Conservation (phyloP, 352 stramenopile species). For the Phytophthora pistaciae region DNA sequence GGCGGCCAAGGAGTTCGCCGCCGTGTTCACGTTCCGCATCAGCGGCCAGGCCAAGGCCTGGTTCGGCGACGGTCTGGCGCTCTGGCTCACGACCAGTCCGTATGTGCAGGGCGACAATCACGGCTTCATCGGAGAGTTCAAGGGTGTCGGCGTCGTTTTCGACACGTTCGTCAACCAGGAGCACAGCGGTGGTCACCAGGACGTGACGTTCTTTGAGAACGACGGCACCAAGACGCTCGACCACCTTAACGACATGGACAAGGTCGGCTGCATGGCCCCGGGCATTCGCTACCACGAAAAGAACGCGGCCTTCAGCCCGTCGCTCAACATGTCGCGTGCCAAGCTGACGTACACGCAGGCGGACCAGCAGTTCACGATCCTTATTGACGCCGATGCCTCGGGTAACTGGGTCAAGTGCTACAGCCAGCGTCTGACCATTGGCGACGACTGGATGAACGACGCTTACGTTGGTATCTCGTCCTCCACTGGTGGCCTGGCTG, state of each 20-base stretch:
- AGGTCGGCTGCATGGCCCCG: constrained; percentile 79
- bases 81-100: constrained; percentile 78
- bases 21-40: constrained; percentile 88
- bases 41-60: constrained; percentile 76
- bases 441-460: constrained; percentile 66
- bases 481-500: constrained; percentile 81
- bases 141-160: constrained; percentile 81
- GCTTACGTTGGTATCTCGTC: constrained; percentile 80
- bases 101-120: constrained; percentile 81
- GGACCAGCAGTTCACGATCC: constrained; percentile 72
- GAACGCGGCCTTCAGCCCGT: constrained; percentile 80
- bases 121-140: constrained; percentile 81
- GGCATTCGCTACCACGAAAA: constrained; percentile 86
- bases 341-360: constrained; percentile 78
- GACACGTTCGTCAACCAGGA: constrained; percentile 90
- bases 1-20: constrained; percentile 68
- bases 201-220: constrained; percentile 87
- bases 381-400: constrained; percentile 78
- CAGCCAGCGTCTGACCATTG: constrained; percentile 54
- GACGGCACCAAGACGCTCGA: constrained; percentile 81
- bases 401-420: constrained; percentile 83
- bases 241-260: constrained; percentile 75
- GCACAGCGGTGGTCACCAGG: constrained; percentile 81
- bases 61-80: constrained; percentile 83
- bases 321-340: constrained; percentile 81